phyloP scores from a whole-genome alignment of 2,329 filamentous ascomycete species.

The Venturia oleaginea region DNA sequence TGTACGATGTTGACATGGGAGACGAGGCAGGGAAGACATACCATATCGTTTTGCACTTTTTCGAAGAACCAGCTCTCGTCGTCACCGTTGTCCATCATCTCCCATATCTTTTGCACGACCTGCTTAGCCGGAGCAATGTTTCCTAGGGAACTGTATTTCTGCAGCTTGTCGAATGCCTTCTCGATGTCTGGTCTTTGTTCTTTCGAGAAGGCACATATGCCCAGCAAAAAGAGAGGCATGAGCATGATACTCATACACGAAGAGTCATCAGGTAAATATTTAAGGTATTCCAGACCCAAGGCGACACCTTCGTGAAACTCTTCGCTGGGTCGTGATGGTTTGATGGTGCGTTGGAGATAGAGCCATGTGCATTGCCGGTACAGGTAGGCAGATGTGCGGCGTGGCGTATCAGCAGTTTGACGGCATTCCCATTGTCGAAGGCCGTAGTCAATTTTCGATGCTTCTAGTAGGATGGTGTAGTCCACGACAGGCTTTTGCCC shows the following conservation, averaged over 20 bases:
- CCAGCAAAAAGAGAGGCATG: conserved; percentile 53
- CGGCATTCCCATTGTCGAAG: conserved; percentile 66
- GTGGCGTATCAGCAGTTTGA: conserved; percentile 41
- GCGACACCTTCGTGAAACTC: conserved; percentile 50
- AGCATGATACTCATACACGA: conserved; percentile 51
- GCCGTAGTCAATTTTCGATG: conserved; percentile 64
- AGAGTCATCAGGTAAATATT: conserved; percentile 44
- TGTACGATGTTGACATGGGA: not conserved
- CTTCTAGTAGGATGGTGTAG: conserved; percentile 62
- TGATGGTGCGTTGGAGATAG: conserved; percentile 53
- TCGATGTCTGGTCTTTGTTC: conserved; percentile 47
- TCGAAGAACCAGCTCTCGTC: conserved; percentile 56
- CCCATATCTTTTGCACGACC: conserved; percentile 50
- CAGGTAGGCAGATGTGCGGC: conserved; percentile 48
- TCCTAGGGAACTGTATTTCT: conserved; percentile 47
- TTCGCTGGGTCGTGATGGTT: conserved; percentile 44
- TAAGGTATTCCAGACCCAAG: conserved; percentile 48
- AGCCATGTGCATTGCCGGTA: conserved; percentile 56
- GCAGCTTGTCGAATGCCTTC: conserved; percentile 44
- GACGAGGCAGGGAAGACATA: not conserved
- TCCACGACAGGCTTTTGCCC: conserved; percentile 60
- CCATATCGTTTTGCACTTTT: conserved; percentile 30
- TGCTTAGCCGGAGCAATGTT: conserved; percentile 49
- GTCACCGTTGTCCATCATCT: conserved; percentile 48
- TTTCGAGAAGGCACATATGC: conserved; percentile 49